Percentiles rank a stretch among this genome's conserved stretches.
Conservation (phyloP, 148 eudicot species). For the Polygonum maritimum region DNA sequence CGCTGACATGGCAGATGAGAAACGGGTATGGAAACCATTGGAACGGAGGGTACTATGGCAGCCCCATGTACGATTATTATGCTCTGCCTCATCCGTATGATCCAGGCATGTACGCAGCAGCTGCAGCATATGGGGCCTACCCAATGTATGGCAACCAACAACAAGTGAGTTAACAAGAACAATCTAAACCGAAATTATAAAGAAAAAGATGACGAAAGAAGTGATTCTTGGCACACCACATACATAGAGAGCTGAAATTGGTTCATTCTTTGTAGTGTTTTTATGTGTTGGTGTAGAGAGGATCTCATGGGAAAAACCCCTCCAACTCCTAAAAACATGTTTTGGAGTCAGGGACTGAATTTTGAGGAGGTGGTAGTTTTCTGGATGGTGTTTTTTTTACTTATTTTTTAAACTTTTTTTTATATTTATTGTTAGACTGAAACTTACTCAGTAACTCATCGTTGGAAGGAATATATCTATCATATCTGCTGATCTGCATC, state of each 20-base stretch:
- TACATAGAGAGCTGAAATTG: constrained; percentile 2
- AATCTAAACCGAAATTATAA: background rate
- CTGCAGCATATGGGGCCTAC: constrained; percentile 75
- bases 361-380: constrained; percentile 5
- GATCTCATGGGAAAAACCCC: background rate
- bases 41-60: constrained; percentile 71
- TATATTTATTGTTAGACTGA: background rate
- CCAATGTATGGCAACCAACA: constrained; percentile 50
- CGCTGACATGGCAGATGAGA: constrained; percentile 40
- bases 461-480: constrained; percentile 1
- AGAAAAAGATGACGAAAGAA: background rate
- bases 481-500: background rate
- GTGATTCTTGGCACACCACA: background rate
- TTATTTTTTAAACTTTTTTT: background rate
- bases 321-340: background rate
- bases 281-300: constrained; percentile 4
- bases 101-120: constrained; percentile 79
- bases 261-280: constrained; percentile 8
- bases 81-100: constrained; percentile 67
- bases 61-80: constrained; percentile 40
- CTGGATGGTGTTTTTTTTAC: background rate
- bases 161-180: constrained; percentile 43
- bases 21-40: constrained; percentile 66
- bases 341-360: constrained; percentile 6
- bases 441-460: background rate